Evolutionary conservation across 108 stramenopile species (phyloP).

Genomic region (Cyclostephanos tholiformis): DNA sequence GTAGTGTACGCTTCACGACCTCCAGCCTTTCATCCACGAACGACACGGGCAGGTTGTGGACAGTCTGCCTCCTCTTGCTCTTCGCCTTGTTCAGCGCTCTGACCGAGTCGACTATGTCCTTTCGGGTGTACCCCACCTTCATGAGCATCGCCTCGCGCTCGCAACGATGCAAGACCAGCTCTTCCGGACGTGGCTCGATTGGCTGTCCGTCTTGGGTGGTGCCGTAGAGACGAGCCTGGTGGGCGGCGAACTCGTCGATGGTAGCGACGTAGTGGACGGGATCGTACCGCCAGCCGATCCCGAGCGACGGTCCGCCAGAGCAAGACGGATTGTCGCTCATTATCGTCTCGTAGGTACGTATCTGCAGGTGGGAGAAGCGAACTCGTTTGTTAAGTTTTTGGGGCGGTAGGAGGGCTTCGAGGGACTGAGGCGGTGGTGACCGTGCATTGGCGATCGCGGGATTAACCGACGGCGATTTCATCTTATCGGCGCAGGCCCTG

Average conservation of each 20-base stretch:
- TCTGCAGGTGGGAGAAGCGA: conserved; percentile 32
- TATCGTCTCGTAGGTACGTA: conserved; percentile 51
- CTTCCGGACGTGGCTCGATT: conserved; percentile 28
- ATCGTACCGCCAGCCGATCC: conserved; percentile 48
- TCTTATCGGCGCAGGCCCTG: too few species aligned
- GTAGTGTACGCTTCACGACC: conserved; percentile 25
- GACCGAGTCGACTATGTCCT: conserved; percentile 55
- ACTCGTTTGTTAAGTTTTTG: conserved; percentile 17
- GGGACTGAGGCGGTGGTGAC: neutral
- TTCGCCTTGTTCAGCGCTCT: conserved; percentile 57
- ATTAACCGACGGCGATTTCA: too few species aligned
- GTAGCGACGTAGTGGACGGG: conserved; percentile 31
- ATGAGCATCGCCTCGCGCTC: conserved; percentile 57
- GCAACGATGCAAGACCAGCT: conserved; percentile 52
- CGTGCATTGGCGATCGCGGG: too few species aligned
- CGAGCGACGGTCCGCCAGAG: conserved; percentile 43
- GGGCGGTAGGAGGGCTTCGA: neutral
- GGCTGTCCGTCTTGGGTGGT: neutral
- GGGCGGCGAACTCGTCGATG: conserved; percentile 41
- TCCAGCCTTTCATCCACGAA: conserved; percentile 62
- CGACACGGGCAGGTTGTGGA: conserved; percentile 56
- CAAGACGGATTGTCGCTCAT: conserved; percentile 50
- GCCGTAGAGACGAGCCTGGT: conserved; percentile 25
- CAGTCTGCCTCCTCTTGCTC: conserved; percentile 60
- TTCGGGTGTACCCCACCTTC: conserved; percentile 52